A percentile compares a stretch with the other conserved stretches of the same genome.
These are phyloP conservation scores for Narthecium ossifragum DNA, from an alignment of 106 monocot genomes.

Conservation along the genomic window DNA sequence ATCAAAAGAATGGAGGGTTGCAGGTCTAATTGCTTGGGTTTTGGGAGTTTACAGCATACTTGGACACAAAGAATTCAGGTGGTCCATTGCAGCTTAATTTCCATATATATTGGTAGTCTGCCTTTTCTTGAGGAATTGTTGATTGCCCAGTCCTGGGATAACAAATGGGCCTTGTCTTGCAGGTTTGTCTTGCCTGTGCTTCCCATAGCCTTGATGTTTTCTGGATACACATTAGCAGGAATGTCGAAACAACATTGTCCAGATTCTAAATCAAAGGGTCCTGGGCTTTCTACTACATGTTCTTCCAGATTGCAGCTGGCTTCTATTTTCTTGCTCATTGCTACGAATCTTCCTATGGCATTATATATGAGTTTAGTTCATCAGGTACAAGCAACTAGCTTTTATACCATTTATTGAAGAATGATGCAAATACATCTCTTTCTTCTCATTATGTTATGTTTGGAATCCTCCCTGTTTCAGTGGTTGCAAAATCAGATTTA, in stretches of 20 bases:
- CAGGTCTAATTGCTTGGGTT: slow-evolving; percentile 87
- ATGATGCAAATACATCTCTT: too few species aligned
- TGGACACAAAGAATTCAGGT: slow-evolving; percentile 99
- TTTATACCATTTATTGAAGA: too few species aligned
- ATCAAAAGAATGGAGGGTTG: slow-evolving; percentile 74
- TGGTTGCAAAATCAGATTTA: too few species aligned
- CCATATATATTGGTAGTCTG: background rate
- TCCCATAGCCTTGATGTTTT: slow-evolving; percentile 80
- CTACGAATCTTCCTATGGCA: slow-evolving; percentile 87
- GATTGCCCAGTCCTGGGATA: too few species aligned
- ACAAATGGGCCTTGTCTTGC: slow-evolving; percentile 1
- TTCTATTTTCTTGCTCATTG: slow-evolving; percentile 56
- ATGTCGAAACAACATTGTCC: slow-evolving; percentile 21
- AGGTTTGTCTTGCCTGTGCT: slow-evolving; percentile 98
- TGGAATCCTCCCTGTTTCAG: too few species aligned
- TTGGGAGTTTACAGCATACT: slow-evolving; percentile 76
- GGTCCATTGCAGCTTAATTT: background rate
- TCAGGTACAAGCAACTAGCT: too few species aligned
- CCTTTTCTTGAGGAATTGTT: background rate
- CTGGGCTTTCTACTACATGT: background rate
- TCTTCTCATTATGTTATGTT: too few species aligned
- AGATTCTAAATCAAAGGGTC: slow-evolving; percentile 9
- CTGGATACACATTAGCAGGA: slow-evolving; percentile 73
- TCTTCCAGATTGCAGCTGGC: slow-evolving; percentile 32
- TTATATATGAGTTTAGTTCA: slow-evolving; percentile 85